Evolutionary conservation across 2,329 filamentous ascomycete species (phyloP).

Genomic region (Colletotrichum agaves): DNA sequence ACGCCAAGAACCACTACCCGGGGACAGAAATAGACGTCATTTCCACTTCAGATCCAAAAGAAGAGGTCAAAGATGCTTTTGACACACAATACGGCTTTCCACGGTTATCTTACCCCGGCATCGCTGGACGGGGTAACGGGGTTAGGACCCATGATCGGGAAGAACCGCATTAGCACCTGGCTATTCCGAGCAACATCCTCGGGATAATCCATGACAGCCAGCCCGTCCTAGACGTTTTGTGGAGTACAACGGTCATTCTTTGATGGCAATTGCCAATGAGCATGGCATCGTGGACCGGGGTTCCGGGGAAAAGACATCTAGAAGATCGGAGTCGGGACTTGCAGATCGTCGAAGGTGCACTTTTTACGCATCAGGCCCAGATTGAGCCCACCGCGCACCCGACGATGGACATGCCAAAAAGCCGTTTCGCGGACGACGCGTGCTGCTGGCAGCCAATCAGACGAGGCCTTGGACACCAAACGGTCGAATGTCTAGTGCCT

Average conservation of each 20-base stretch:
- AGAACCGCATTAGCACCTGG: constrained; percentile 37
- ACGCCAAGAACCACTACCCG: constrained; percentile 10
- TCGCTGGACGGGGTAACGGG: constrained; percentile 33
- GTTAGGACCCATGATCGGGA: constrained; percentile 37
- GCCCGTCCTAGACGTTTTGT: constrained; percentile 22
- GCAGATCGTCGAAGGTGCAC: constrained; percentile 34
- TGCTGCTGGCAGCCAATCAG: constrained; percentile 28
- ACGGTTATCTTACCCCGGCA: constrained; percentile 33
- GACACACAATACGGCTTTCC: constrained; percentile 23
- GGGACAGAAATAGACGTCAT: constrained; percentile 22
- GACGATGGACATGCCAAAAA: constrained; percentile 15
- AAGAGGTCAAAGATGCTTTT: constrained; percentile 9
- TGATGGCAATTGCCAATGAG: constrained; percentile 30
- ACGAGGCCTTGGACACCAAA: neutral
- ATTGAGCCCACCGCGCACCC: constrained; percentile 20
- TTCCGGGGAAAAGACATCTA: constrained; percentile 30
- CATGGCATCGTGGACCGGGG: constrained; percentile 28
- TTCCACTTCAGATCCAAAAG: constrained; percentile 3
- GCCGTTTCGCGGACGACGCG: constrained; percentile 9
- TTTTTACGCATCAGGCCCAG: constrained; percentile 32
- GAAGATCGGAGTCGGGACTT: constrained; percentile 32
- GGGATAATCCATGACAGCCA: constrained; percentile 35
- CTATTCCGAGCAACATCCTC: constrained; percentile 36
- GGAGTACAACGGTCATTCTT: constrained; percentile 20
- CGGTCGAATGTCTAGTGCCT: constrained; percentile 1